Evolutionary conservation across 108 stramenopile genomes (phyloP).

Genomic region (Conticribra weissflogii): DNA sequence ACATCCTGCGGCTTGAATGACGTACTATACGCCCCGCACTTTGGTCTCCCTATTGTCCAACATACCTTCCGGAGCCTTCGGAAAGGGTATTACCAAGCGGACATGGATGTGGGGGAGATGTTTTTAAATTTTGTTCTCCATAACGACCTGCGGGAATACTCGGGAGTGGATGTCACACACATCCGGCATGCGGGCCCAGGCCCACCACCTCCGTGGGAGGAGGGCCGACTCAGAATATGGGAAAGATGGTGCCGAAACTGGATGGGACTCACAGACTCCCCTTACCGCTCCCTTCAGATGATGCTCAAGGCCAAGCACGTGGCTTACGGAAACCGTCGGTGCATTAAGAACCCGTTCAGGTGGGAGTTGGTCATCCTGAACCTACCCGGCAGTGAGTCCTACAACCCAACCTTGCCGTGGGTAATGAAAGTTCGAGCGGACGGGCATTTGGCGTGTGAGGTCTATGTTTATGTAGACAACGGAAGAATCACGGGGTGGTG

Average conservation of each 20-base stretch:
- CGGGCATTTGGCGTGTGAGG: slow-evolving; percentile 10
- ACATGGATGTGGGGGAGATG: slow-evolving; percentile 55
- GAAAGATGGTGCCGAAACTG: slow-evolving; percentile 28
- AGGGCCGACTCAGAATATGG: background rate
- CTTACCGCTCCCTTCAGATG: slow-evolving; percentile 26
- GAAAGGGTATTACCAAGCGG: slow-evolving; percentile 26
- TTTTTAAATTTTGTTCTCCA: slow-evolving; percentile 50
- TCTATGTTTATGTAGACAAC: slow-evolving; percentile 45
- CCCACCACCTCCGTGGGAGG: slow-evolving; percentile 4
- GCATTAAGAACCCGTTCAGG: slow-evolving; percentile 16
- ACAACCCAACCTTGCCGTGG: slow-evolving; percentile 24
- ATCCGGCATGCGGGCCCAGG: background rate
- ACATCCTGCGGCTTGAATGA: slow-evolving; percentile 52
- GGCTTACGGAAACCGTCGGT: slow-evolving; percentile 13
- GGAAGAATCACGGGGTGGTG: background rate
- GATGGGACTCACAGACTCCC: slow-evolving; percentile 44
- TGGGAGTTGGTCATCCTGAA: slow-evolving; percentile 18
- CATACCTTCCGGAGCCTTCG: slow-evolving; percentile 5
- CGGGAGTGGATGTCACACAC: slow-evolving; percentile 42
- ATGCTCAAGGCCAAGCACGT: slow-evolving; percentile 11
- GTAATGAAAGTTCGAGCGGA: slow-evolving; percentile 12
- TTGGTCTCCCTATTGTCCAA: slow-evolving; percentile 37
- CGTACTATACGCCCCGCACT: slow-evolving; percentile 43
- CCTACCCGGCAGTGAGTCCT: slow-evolving; percentile 14
- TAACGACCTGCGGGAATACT: slow-evolving; percentile 3